Conservation (phyloP, 2,329 filamentous ascomycete species). For the Knufia fluminis region DNA sequence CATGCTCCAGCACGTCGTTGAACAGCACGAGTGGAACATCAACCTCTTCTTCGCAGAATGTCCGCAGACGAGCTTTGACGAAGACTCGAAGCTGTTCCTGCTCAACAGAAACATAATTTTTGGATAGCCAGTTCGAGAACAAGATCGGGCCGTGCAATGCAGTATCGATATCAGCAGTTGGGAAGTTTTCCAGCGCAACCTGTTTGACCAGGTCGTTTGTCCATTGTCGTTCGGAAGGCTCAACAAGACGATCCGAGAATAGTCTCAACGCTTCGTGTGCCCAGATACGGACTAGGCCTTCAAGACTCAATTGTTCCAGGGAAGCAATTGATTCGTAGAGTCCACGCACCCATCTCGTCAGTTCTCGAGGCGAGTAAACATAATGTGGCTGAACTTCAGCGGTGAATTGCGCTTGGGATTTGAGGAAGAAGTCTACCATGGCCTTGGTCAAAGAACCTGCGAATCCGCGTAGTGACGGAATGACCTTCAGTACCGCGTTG, state of each 20-base stretch:
- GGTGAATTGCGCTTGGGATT: slow-evolving; percentile 90
- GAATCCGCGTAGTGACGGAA: slow-evolving; percentile 89
- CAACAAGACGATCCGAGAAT: slow-evolving; percentile 94
- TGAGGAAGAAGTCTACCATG: slow-evolving; percentile 94
- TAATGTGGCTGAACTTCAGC: slow-evolving; percentile 97
- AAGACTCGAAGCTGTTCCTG: slow-evolving; percentile 93
- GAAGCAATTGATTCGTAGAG: slow-evolving; percentile 95
- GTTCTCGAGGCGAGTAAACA: slow-evolving; percentile 96
- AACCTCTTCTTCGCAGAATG: slow-evolving; percentile 98
- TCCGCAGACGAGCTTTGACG: slow-evolving; percentile 91
- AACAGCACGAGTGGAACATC: slow-evolving; percentile 98
- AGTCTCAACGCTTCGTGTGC: slow-evolving; percentile 91
- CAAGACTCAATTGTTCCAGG: slow-evolving; percentile 74
- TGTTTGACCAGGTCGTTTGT: slow-evolving; percentile 79
- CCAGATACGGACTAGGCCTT: slow-evolving; percentile 94
- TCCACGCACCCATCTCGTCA: slow-evolving; percentile 95
- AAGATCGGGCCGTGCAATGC: slow-evolving; percentile 88
- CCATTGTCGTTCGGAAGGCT: slow-evolving; percentile 89
- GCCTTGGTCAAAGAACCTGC: slow-evolving; percentile 87
- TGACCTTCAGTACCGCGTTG: slow-evolving; percentile 88
- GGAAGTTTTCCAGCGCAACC: slow-evolving; percentile 86
- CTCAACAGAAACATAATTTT: slow-evolving; percentile 95
- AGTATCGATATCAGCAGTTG: slow-evolving; percentile 82
- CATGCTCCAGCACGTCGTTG: slow-evolving; percentile 97
- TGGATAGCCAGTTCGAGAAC: slow-evolving; percentile 98